Percentiles rank a stretch among this genome's conserved stretches.
phyloP scores from a whole-genome alignment of 2,329 filamentous ascomycete genomes.

The Rasamsonia emersonii region DNA sequence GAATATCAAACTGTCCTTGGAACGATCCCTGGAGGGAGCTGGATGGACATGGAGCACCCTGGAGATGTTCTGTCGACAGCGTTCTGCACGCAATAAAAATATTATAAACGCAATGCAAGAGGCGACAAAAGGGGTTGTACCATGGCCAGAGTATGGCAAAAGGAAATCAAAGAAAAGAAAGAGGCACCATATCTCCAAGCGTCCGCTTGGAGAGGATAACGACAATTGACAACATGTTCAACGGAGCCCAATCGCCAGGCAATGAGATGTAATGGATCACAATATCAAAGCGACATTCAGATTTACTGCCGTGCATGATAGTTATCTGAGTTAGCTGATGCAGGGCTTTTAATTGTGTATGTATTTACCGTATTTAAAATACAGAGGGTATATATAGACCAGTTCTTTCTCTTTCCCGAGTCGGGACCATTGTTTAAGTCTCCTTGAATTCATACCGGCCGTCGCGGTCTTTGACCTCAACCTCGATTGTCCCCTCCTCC shows the following conservation, averaged over 20 bases:
- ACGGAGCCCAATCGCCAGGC: too few relatives aligned
- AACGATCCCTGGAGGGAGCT: slow-evolving; percentile 14
- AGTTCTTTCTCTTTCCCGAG: neutral
- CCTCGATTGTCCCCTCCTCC: slow-evolving; percentile 75
- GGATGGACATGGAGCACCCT: slow-evolving; percentile 22
- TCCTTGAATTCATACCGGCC: slow-evolving; percentile 69
- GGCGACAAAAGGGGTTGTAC: neutral
- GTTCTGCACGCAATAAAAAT: neutral
- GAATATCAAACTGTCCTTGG: slow-evolving; percentile 11
- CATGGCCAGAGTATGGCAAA: too few relatives aligned
- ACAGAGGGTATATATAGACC: slow-evolving; percentile 1
- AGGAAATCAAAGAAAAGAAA: slow-evolving; percentile 1
- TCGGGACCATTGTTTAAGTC: slow-evolving; percentile 42
- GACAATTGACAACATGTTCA: too few relatives aligned
- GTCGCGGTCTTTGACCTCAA: slow-evolving; percentile 69
- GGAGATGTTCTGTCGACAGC: slow-evolving; percentile 4
- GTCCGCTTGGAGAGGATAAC: too few relatives aligned
- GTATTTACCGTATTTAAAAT: slow-evolving; percentile 2
- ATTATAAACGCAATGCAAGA: slow-evolving; percentile 1
- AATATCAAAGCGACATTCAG: too few relatives aligned
- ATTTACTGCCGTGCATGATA: too few relatives aligned
- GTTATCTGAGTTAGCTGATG: too few relatives aligned
- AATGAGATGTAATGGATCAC: too few relatives aligned
- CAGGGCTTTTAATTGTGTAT: too few relatives aligned
- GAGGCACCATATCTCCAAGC: neutral